phyloP scores from a whole-genome alignment of 495 filamentous ascomycete genomes.

The Talaromyces ruber region DNA sequence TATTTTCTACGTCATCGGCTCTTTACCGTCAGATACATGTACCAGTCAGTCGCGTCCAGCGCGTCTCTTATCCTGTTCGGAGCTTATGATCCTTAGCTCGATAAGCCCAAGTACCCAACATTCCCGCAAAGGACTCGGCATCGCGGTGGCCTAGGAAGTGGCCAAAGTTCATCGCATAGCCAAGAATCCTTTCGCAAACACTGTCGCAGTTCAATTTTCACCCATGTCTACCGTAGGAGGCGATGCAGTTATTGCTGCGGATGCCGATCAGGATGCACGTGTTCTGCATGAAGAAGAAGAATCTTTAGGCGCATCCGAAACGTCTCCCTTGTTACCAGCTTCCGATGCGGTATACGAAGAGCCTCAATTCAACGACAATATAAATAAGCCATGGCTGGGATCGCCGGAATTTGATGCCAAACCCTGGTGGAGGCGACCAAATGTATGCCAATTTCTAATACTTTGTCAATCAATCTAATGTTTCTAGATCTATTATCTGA shows the following conservation, averaged over 20 bases:
- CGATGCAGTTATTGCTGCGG: conserved; percentile 17
- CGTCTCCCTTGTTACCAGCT: conserved; percentile 26
- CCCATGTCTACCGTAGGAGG: conserved; percentile 12
- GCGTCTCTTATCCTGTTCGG: not conserved
- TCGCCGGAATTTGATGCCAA: conserved; percentile 52
- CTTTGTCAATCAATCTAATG: conserved; percentile 4
- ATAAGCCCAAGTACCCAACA: not conserved
- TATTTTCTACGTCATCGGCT: not conserved
- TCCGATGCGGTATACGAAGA: conserved; percentile 8
- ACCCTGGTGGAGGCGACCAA: conserved; percentile 62
- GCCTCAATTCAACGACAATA: conserved; percentile 8
- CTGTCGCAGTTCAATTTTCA: not conserved
- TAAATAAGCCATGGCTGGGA: conserved; percentile 28
- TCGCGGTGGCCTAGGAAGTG: not conserved
- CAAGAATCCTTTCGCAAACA: not conserved
- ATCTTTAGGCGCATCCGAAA: conserved; percentile 14
- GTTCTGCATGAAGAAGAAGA: conserved; percentile 10
- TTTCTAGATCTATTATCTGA: conserved; percentile 73
- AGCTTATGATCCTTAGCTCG: not conserved
- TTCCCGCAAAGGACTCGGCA: not conserved
- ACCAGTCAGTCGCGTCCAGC: not conserved
- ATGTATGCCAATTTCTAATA: conserved; percentile 2
- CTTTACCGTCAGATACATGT: not conserved
- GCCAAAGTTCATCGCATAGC: not conserved
- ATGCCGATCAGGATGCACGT: conserved; percentile 31